Conservation (phyloP, 1,284 basidiomycete genomes). For the Rhodotorula sp. region DNA sequence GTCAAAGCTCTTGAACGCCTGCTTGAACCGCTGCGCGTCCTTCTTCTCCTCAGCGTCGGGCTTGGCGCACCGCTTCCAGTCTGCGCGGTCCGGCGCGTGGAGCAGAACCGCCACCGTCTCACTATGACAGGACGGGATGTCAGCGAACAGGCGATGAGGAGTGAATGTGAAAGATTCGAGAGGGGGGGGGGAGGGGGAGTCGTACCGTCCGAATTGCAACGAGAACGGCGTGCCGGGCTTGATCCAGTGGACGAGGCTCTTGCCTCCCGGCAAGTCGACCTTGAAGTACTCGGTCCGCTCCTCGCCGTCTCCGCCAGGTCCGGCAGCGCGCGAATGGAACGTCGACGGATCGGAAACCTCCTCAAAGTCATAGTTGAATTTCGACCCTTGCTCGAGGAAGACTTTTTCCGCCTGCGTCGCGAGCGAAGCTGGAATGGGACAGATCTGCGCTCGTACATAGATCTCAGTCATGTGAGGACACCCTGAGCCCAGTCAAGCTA, state of each 20-base stretch:
- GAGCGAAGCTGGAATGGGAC: slow-evolving; percentile 71
- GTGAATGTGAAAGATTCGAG: background rate
- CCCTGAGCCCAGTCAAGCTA: background rate
- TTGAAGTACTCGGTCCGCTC: slow-evolving; percentile 58
- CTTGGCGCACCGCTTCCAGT: slow-evolving; percentile 80
- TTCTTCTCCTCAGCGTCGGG: slow-evolving; percentile 72
- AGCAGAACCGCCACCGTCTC: slow-evolving; percentile 65
- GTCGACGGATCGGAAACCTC: slow-evolving; percentile 14
- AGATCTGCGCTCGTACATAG: slow-evolving; percentile 58
- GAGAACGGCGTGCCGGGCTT: slow-evolving; percentile 74
- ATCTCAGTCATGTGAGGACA: too few species aligned
- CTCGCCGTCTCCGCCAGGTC: slow-evolving; percentile 7
- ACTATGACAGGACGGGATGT: slow-evolving; percentile 1
- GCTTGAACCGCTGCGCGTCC: slow-evolving; percentile 77
- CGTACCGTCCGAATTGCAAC: slow-evolving; percentile 87
- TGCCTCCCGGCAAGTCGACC: slow-evolving; percentile 84
- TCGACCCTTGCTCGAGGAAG: slow-evolving; percentile 67
- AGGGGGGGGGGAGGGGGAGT: background rate
- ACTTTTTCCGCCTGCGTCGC: slow-evolving; percentile 64
- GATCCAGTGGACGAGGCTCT: slow-evolving; percentile 78
- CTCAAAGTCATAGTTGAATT: slow-evolving; percentile 56
- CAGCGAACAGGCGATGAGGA: too few species aligned
- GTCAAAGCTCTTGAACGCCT: slow-evolving; percentile 75
- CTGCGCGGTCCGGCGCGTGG: slow-evolving; percentile 69
- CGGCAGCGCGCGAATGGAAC: slow-evolving; percentile 2